phyloP scores from a whole-genome alignment of 345 rosid species.

The Eucalyptus albens region DNA sequence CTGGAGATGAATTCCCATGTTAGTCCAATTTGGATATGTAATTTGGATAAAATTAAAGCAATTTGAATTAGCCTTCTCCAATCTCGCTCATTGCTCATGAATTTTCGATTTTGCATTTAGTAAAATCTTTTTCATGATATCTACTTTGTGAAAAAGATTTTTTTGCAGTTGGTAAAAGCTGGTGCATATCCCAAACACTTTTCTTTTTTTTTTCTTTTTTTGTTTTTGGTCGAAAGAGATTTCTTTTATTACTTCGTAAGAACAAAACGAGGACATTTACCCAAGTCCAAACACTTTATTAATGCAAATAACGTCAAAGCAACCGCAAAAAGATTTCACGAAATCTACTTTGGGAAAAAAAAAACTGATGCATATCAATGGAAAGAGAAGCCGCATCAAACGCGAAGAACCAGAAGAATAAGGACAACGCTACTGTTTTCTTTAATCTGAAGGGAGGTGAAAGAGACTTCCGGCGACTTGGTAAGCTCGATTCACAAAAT shows the following conservation, averaged over 20 bases:
- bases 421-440: no score
- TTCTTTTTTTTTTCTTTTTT: not conserved
- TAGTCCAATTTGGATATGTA: not conserved
- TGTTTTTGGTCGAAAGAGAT: no score
- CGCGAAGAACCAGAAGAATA: no score
- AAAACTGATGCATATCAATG: no score
- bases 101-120: not conserved
- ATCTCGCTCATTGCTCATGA: not conserved
- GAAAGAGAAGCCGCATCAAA: no score
- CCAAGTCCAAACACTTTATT: not conserved
- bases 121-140: no score
- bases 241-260: no score
- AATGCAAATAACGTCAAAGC: not conserved
- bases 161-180: fast-evolving
- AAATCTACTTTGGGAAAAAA: not conserved
- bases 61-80: not conserved
- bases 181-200: not conserved
- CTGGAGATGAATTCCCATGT: not conserved
- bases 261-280: no score
- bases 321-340: not conserved
- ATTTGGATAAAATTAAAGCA: not conserved
- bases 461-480: no score
- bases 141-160: no score
- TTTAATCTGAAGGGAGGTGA: no score
- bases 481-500: no score